Evolutionary conservation across 371 early-diverging fungal species (phyloP).

Genomic region (Capillidium heterosporum): DNA sequence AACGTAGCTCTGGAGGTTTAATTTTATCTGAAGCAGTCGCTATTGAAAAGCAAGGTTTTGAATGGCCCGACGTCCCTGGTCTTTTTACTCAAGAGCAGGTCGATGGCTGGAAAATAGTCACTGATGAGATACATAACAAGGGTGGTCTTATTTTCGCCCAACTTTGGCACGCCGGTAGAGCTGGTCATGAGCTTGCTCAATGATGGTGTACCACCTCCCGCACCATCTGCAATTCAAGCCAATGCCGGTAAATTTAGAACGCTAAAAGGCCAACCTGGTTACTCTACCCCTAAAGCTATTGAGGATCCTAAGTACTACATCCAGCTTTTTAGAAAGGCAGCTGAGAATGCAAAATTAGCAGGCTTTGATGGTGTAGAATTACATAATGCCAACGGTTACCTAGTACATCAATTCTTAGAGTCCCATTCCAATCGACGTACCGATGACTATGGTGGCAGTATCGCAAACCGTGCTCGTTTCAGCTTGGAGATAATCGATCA

Average conservation of each 20-base stretch:
- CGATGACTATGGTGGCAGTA: slow-evolving; percentile 33
- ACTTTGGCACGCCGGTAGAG: slow-evolving; percentile 18
- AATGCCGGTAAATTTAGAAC: background rate
- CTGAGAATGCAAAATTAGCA: slow-evolving; percentile 6
- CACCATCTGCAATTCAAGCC: background rate
- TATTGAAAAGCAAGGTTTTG: slow-evolving; percentile 18
- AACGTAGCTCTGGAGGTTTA: slow-evolving; percentile 30
- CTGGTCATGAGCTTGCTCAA: background rate
- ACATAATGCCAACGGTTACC: slow-evolving; percentile 42
- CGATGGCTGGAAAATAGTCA: slow-evolving; percentile 21
- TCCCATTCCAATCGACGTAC: slow-evolving; percentile 27
- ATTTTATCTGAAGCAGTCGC: slow-evolving; percentile 31
- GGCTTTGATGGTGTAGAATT: slow-evolving; percentile 52
- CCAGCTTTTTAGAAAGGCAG: background rate
- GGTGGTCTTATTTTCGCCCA: slow-evolving; percentile 22
- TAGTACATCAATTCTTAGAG: slow-evolving; percentile 33
- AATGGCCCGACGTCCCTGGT: slow-evolving; percentile 16
- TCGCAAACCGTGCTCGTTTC: slow-evolving; percentile 29
- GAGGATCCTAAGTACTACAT: background rate
- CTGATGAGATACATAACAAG: slow-evolving; percentile 22
- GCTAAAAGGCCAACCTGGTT: background rate
- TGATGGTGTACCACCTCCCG: background rate
- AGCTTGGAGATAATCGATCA: slow-evolving; percentile 21
- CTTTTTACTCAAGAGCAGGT: slow-evolving; percentile 25
- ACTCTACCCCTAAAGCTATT: background rate